Conservation (phyloP, 2,329 filamentous ascomycete species). For the Fusarium tuaranense region DNA sequence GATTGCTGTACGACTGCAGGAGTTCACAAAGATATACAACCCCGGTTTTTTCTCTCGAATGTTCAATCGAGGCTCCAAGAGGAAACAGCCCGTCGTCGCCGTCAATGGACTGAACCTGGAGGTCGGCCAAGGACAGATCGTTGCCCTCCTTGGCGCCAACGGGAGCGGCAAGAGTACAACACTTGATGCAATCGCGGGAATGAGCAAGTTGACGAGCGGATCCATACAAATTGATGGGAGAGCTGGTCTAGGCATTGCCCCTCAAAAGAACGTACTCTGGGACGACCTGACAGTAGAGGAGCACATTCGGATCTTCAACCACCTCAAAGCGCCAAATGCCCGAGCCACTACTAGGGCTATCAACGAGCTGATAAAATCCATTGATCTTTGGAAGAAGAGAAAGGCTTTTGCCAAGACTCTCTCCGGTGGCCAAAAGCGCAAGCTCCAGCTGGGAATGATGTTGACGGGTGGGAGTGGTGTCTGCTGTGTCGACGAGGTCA, state of each 20-base stretch:
- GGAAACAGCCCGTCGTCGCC: slow-evolving; percentile 76
- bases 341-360: slow-evolving; percentile 70
- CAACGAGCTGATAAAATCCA: slow-evolving; percentile 71
- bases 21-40: slow-evolving; percentile 82
- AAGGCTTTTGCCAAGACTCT: slow-evolving; percentile 80
- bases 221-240: slow-evolving; percentile 81
- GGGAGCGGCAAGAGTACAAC: slow-evolving; percentile 93
- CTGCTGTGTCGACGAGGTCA: slow-evolving; percentile 93
- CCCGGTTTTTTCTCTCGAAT: slow-evolving; percentile 71
- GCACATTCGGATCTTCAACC: slow-evolving; percentile 86
- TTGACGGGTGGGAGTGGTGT: slow-evolving; percentile 89
- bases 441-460: slow-evolving; percentile 95
- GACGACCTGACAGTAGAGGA: slow-evolving; percentile 87
- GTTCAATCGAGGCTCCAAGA: slow-evolving; percentile 56
- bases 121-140: slow-evolving; percentile 82
- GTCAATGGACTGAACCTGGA: slow-evolving; percentile 79
- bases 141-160: slow-evolving; percentile 89
- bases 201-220: slow-evolving; percentile 81
- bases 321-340: slow-evolving; percentile 75
- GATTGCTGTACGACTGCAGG: slow-evolving; percentile 75
- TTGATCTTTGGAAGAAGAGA: slow-evolving; percentile 82
- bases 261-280: slow-evolving; percentile 96
- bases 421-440: slow-evolving; percentile 92
- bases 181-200: slow-evolving; percentile 86
- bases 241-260: slow-evolving; percentile 86